Evolutionary conservation across 163 green algal species (phyloP), one percentile per base, ranked within the genome.

Genomic region (Trebouxia gelatinosa): DNA sequence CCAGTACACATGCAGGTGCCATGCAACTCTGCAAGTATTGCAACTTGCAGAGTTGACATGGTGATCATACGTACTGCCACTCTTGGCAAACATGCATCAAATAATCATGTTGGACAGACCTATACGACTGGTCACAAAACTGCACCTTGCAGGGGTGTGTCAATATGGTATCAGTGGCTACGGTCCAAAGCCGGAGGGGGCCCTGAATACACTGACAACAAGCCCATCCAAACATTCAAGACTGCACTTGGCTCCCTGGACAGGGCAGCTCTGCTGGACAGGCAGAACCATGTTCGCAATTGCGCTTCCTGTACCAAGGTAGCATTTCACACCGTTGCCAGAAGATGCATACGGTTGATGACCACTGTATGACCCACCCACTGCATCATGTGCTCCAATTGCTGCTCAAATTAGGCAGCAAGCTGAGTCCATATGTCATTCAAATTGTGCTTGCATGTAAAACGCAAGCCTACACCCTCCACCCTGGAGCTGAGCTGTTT

Each of bases 251-350:
- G 77, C 26, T 26, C 26, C 21, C 50, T 77, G 9, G 43, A 64
- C 16, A 29, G 78, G 32, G 29, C 32, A 16, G 70, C 28, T 13
- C 57, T 82, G 58, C 43, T 82, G 58, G 78, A 82, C 78, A 50
- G 78, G 21, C 7, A 17, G 19, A 64, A 76, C 54, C 78, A 82
- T 34, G 77, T 74, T 5, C 57, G 43, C 17, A 46, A 75, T 40
- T 82, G 78, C 58, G 43, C 68, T 21, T 48, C 46, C 46, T 57
- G 46, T 16, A 16, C 11, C 46, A 57, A 75, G 37, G n/a, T 26
- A 35, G 16, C 66, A 75, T 75, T 39, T 6, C 66, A 28, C n/a
- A 81, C 17, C 19, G n/a, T 26, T 34, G 2, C 75, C 40, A 38
- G 35, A 43, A n/a, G 6, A n/a, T n/a, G n/a, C n/a, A n/a, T n/a